These are phyloP conservation scores for Dendrobium catenatum DNA, from an alignment of 106 monocot genomes.

Conservation along the genomic window DNA sequence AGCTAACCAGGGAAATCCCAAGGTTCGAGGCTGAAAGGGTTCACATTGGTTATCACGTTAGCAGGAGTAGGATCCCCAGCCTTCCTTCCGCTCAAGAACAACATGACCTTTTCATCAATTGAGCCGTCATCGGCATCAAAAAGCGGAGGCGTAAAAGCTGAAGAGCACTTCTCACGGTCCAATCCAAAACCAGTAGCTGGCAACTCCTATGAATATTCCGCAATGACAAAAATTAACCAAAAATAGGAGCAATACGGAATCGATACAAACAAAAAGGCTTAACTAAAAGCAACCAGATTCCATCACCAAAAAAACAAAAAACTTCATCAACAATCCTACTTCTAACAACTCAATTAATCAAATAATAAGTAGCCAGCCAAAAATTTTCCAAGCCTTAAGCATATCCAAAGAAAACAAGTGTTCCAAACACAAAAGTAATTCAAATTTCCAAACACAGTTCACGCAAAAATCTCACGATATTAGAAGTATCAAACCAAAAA, in stretches of 20 bases:
- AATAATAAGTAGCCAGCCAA: background rate
- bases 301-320: background rate
- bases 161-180: background rate
- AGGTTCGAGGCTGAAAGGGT: conserved; percentile 31
- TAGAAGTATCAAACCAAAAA: background rate
- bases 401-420: background rate
- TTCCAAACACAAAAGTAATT: background rate
- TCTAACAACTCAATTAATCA: background rate
- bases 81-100: conserved; percentile 17
- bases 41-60: conserved; percentile 28
- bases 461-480: background rate
- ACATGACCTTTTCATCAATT: conserved; percentile 5
- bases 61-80: conserved; percentile 28
- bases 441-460: too few species aligned
- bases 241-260: background rate
- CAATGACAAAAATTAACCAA: background rate
- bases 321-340: background rate
- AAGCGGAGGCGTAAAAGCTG: background rate
- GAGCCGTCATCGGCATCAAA: background rate
- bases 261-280: background rate
- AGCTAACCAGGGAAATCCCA: conserved; percentile 32
- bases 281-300: background rate
- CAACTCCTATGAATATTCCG: background rate
- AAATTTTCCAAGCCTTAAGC: background rate
- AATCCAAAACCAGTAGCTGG: background rate